These are phyloP conservation scores for Puccinia hordei DNA, from an alignment of 1,284 basidiomycete species.

Conservation along the genomic window DNA sequence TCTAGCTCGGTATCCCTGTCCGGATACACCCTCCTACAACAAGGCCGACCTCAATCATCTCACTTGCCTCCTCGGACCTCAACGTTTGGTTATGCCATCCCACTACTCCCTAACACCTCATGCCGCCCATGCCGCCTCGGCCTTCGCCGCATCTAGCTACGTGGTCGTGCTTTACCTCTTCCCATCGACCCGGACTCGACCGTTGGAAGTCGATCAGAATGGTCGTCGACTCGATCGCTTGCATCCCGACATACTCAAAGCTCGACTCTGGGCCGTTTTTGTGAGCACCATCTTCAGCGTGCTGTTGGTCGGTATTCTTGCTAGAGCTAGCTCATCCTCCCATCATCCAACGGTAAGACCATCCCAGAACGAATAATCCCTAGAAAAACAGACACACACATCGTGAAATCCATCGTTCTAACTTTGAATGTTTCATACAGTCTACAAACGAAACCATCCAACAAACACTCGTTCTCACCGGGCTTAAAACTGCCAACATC, in stretches of 20 bases:
- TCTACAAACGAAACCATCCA: conserved; percentile 56
- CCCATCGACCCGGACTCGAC: conserved; percentile 21
- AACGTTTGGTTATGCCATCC: neutral
- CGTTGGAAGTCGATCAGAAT: neutral
- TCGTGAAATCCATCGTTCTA: neutral
- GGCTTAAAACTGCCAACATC: conserved; percentile 23
- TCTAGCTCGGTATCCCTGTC: neutral
- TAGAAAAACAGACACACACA: neutral
- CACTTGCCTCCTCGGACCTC: too few species aligned
- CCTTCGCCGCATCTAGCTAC: conserved; percentile 25
- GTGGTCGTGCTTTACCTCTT: conserved; percentile 36
- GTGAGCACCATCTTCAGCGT: conserved; percentile 25
- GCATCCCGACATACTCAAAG: conserved; percentile 33
- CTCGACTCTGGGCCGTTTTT: conserved; percentile 27
- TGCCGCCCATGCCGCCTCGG: conserved; percentile 14
- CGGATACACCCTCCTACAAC: too few species aligned
- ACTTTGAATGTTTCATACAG: conserved; percentile 53
- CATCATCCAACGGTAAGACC: neutral
- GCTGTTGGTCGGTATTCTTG: neutral
- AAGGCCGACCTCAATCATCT: too few species aligned
- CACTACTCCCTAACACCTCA: neutral
- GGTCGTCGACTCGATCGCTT: conserved; percentile 32
- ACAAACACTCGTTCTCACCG: conserved; percentile 43
- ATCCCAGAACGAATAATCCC: neutral
- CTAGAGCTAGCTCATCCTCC: neutral